A percentile compares a stretch with the other conserved stretches of the same genome.
Conservation (phyloP, 305 asterid species). For the Plantago coronopus region DNA sequence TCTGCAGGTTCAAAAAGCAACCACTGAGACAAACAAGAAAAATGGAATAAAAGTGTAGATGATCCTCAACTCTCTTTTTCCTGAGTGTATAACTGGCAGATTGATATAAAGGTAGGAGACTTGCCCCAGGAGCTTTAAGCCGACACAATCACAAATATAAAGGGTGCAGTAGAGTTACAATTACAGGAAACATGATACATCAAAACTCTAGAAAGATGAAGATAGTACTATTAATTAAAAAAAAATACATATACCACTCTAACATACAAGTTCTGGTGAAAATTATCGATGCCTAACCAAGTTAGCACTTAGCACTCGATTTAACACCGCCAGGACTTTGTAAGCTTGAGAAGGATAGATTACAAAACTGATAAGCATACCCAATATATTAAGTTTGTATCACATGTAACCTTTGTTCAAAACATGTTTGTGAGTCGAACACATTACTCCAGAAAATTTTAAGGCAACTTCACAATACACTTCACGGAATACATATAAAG, state of each 20-base stretch:
- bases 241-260: too few species aligned
- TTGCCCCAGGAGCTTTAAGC: neutral
- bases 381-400: neutral
- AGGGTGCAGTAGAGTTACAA: neutral
- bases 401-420: neutral
- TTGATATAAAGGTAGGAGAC: neutral
- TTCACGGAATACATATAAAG: neutral
- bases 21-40: neutral
- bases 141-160: neutral
- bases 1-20: slow-evolving; percentile 28
- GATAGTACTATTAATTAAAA: neutral
- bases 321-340: neutral
- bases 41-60: neutral
- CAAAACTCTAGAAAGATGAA: too few species aligned
- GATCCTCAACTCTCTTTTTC: too few species aligned
- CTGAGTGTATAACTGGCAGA: neutral
- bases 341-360: neutral
- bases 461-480: neutral
- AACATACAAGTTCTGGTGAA: neutral
- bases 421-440: neutral
- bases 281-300: neutral
- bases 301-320: neutral
- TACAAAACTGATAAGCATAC: too few species aligned
- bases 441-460: neutral
- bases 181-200: neutral